These are phyloP conservation scores for Aspergillus avenaceus DNA, from an alignment of 495 filamentous ascomycete species.

Conservation along the genomic window DNA sequence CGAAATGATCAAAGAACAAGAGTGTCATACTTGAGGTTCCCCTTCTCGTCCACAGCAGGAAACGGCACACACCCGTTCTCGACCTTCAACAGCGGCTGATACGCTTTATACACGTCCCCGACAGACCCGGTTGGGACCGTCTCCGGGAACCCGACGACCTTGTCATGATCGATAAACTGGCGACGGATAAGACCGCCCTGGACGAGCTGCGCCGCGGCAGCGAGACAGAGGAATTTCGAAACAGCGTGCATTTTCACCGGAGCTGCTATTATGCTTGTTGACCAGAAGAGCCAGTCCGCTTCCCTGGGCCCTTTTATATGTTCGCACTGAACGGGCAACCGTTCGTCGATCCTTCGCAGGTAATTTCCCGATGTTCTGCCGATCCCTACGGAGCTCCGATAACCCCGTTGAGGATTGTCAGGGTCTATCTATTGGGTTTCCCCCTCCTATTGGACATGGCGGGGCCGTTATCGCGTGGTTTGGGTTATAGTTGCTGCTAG, in stretches of 20 bases:
- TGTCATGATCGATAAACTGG: constrained; percentile 35
- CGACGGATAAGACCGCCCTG: constrained; percentile 19
- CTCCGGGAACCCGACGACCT: constrained; percentile 43
- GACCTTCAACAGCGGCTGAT: constrained; percentile 48
- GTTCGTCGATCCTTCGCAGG: background rate
- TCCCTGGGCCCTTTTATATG: no score
- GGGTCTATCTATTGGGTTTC: no score
- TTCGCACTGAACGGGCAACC: background rate
- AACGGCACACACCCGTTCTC: constrained; percentile 53
- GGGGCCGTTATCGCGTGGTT: no score
- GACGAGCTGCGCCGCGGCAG: constrained; percentile 11
- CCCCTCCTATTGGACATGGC: no score
- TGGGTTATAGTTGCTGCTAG: no score
- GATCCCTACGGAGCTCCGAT: background rate
- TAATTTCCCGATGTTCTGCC: background rate
- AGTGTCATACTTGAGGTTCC: constrained; percentile 43
- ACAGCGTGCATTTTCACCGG: background rate
- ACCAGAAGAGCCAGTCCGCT: background rate
- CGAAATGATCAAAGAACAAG: background rate
- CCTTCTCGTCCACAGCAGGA: constrained; percentile 46
- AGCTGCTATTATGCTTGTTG: background rate
- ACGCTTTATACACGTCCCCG: constrained; percentile 43
- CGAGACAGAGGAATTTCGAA: constrained; percentile 6
- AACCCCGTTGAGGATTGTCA: no score
- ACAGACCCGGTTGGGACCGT: constrained; percentile 39